These are phyloP conservation scores for Leccinellum rugosiceps DNA, from an alignment of 768 basidiomycete genomes.

Conservation along the genomic window DNA sequence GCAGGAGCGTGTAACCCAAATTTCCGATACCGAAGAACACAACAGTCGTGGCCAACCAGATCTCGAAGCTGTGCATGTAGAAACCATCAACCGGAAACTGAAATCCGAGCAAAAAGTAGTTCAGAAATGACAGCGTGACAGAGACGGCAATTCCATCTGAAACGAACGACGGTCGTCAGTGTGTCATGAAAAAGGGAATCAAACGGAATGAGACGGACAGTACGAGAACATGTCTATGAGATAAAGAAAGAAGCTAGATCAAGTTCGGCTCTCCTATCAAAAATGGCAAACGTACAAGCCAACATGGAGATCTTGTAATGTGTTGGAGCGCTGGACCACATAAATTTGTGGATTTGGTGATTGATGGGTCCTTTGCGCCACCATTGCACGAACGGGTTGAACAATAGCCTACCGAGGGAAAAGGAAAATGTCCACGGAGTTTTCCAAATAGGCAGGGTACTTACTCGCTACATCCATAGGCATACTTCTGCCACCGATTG, in stretches of 20 bases:
- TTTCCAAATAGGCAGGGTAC: conserved; percentile 25
- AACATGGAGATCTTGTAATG: conserved; percentile 77
- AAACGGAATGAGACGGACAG: conserved; percentile 33
- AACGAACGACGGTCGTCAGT: not conserved
- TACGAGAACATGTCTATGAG: conserved; percentile 49
- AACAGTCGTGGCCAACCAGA: conserved; percentile 73
- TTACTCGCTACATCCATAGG: conserved; percentile 62
- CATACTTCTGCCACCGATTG: conserved; percentile 90
- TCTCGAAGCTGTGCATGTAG: conserved; percentile 78
- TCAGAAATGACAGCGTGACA: conserved; percentile 63
- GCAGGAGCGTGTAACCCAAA: conserved; percentile 65
- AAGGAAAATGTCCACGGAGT: not conserved
- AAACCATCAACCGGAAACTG: conserved; percentile 69
- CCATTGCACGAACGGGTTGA: conserved; percentile 81
- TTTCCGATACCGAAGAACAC: conserved; percentile 77
- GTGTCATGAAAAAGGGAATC: not conserved
- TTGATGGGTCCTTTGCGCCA: conserved; percentile 79
- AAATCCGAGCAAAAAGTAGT: conserved; percentile 74
- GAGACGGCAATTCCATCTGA: conserved; percentile 59
- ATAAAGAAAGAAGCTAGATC: not conserved
- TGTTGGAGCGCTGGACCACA: conserved; percentile 74
- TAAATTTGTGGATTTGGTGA: conserved; percentile 70
- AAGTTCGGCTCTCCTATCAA: not conserved
- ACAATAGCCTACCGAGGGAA: conserved; percentile 59
- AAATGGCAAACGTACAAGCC: conserved; percentile 39